Evolutionary conservation across 225 moss, liverwort and hornwort genomes (phyloP).

Genomic region (Pleurozium schreberi): DNA sequence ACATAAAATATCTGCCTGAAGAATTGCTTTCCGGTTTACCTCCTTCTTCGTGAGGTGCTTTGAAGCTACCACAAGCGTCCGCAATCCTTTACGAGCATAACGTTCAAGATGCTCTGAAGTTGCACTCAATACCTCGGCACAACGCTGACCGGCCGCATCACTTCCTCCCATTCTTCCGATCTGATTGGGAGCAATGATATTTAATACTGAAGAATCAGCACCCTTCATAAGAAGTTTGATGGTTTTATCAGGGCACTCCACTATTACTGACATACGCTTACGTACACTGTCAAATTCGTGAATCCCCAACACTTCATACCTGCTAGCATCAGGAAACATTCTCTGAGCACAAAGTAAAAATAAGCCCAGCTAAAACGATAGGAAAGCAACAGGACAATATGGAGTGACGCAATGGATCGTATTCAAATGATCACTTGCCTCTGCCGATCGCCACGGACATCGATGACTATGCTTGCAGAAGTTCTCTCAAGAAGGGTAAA

Average conservation of each 20-base stretch:
- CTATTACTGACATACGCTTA: slow-evolving; percentile 81
- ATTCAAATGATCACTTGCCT: neutral
- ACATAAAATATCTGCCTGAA: neutral
- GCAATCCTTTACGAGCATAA: slow-evolving; percentile 57
- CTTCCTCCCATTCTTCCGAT: neutral
- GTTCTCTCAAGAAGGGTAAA: slow-evolving; percentile 69
- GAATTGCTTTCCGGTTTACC: neutral
- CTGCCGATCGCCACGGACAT: slow-evolving; percentile 38
- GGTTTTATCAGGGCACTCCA: slow-evolving; percentile 59
- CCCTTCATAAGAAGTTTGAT: slow-evolving; percentile 77
- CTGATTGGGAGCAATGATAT: neutral
- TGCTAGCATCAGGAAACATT: neutral
- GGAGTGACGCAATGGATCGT: neutral
- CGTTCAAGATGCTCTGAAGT: slow-evolving; percentile 53
- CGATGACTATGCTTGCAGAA: slow-evolving; percentile 49
- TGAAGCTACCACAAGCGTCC: slow-evolving; percentile 72
- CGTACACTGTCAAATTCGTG: slow-evolving; percentile 94
- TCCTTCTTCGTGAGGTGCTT: slow-evolving; percentile 38
- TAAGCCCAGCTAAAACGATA: neutral
- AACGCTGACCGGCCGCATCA: neutral
- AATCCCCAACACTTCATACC: slow-evolving; percentile 67
- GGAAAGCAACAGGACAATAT: no score
- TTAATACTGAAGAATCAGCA: slow-evolving; percentile 66
- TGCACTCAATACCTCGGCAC: slow-evolving; percentile 2
- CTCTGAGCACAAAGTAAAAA: neutral